Evolutionary conservation across 1,284 basidiomycete genomes (phyloP).

Genomic region (Sutorius eximius): DNA sequence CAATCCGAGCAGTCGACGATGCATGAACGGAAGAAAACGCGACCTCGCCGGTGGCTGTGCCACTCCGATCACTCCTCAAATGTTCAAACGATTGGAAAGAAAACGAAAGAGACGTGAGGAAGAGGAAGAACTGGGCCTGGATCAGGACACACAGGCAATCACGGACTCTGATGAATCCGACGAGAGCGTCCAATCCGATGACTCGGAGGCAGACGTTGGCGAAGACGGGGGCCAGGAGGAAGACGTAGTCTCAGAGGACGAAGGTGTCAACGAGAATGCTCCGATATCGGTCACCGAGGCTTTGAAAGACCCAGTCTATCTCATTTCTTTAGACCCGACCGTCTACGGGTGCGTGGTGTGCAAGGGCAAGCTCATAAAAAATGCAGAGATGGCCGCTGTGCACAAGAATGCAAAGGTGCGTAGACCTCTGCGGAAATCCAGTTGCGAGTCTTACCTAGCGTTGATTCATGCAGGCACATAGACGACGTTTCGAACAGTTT

Average conservation of each 20-base stretch:
- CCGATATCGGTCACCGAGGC: constrained; percentile 61
- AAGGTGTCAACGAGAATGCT: constrained; percentile 36
- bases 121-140: constrained; percentile 69
- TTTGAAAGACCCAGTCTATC: constrained; percentile 62
- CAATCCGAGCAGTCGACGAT: constrained; percentile 19
- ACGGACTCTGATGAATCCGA: constrained; percentile 72
- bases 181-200: constrained; percentile 29
- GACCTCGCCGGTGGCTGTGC: constrained; percentile 27
- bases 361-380: constrained; percentile 73
- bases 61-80: constrained; percentile 29
- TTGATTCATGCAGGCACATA: constrained; percentile 51
- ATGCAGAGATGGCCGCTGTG: constrained; percentile 54
- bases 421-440: constrained; percentile 27
- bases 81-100: constrained; percentile 85
- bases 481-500: constrained; percentile 57
- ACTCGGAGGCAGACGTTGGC: constrained; percentile 27
- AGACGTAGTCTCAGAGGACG: constrained; percentile 28
- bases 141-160: constrained; percentile 64
- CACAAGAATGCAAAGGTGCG: constrained; percentile 71
- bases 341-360: constrained; percentile 68
- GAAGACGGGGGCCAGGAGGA: constrained; percentile 32
- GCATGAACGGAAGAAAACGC: constrained; percentile 31
- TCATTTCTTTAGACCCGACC: constrained; percentile 52
- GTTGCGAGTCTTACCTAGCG: constrained; percentile 13
- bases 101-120: constrained; percentile 62